These are phyloP conservation scores for Piper longum DNA, from an alignment of 164 flowering plant species.

Conservation along the genomic window DNA sequence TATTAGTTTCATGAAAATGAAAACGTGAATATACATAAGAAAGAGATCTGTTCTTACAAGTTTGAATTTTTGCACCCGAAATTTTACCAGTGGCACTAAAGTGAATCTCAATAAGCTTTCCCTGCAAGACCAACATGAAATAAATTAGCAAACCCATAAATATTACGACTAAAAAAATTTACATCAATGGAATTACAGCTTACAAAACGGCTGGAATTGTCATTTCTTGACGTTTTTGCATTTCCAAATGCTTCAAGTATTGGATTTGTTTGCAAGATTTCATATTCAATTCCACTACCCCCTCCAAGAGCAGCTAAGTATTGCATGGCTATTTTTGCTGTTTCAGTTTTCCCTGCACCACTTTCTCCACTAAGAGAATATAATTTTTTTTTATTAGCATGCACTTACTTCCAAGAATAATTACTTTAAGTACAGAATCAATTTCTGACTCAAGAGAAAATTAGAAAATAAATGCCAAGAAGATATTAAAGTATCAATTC, in stretches of 20 bases:
- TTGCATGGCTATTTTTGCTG: conserved; percentile 98
- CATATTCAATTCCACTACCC: conserved; percentile 92
- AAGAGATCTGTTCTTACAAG: conserved; percentile 46
- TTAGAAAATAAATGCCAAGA: not conserved
- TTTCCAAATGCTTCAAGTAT: conserved; percentile 98
- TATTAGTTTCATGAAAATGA: conserved; percentile 12
- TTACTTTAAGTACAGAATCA: not conserved
- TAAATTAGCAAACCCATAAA: not conserved
- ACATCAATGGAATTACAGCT: conserved; percentile 16
- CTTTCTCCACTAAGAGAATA: conserved; percentile 81
- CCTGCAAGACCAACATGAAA: conserved; percentile 35
- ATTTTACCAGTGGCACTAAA: conserved; percentile 92
- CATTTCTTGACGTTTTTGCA: conserved; percentile 92
- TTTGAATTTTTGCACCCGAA: conserved; percentile 93
- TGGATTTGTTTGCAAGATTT: conserved; percentile 91
- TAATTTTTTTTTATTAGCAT: too few relatives aligned
- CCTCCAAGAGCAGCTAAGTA: conserved; percentile 99
- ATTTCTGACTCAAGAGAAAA: not conserved
- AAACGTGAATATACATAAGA: not conserved
- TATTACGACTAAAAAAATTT: not conserved
- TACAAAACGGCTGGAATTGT: conserved; percentile 99
- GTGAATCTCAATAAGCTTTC: conserved; percentile 93
- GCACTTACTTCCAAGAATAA: conserved; percentile 4
- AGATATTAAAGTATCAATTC: not conserved
- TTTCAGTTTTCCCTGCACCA: conserved; percentile 99